Evolutionary conservation across 768 basidiomycete genomes (phyloP), one percentile per base, ranked within the genome.

Genomic region (Symmetrospora coprosmae): DNA sequence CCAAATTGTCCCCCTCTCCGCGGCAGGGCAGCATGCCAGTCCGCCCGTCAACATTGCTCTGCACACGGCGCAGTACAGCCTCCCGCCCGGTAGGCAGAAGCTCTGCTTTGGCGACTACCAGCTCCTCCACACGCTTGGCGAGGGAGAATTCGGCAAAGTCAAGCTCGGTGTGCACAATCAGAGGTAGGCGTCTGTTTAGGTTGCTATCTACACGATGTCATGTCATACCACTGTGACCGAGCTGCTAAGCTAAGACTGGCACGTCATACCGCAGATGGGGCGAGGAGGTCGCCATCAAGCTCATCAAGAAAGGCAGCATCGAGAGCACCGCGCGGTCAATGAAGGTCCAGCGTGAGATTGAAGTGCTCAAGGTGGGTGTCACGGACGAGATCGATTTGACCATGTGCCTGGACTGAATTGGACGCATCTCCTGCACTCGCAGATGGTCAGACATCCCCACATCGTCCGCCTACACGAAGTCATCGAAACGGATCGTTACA

Each of bases 401-500:
- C 51, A 17, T 49, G 56, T 50, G 23, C 38, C 65, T 43, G 38
- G 28, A 47, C 67, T 71, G 50, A 70, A 64, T 50, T 35, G 64
- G 19, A 49, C 19, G 33, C 50, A 28, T 64, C n/a, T n/a, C 4
- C 28, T 19, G n/a, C 19, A 23, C 28, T 4, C 9, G 8, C 71
- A 96, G 91, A 82, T 80, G 56, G 79, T 99, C 62, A 88, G 89
- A 71, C 94, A 99, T 66, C 94, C 94, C 0, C 97, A 97, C 72
- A 97, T 99, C 73, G 94, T 97, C 34, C 83, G 90, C 9, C 76
- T 97, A 43, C 96, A 92, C 79, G 94, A 99, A 71, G 91, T 97
- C 21, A 94, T 99, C 66, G 91, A 97, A 73, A 97, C 94, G 1
- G 94, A 97, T 77, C 96, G 94, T 74, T 97, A 97, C 75, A 97